Base-by-base conservation (phyloP, 2,329 filamentous ascomycete species). In the Colletotrichum australisinense region DNA sequence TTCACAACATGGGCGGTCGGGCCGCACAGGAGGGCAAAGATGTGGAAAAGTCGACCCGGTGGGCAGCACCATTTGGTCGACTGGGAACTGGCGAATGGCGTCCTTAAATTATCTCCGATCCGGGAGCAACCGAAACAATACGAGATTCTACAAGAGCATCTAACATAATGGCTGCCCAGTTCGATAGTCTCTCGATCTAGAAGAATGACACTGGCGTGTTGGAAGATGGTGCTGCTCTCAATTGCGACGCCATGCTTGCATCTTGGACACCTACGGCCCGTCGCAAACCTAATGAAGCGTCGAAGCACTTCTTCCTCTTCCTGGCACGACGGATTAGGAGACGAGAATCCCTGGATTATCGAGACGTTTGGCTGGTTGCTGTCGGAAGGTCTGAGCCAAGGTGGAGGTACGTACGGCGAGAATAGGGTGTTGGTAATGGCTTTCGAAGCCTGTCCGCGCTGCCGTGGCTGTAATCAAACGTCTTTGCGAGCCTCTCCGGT, bases 21-120 rank as follows among this genome's bases (percentile, higher is more conserved):
- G 3, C 69, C 69, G 12, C 69, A 72, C 4, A 72, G 58, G 12
- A 72, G 49, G 11, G 28, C 35, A 22, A 68, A 69, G 19, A 69
- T 59, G 12, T 57, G 38, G 57, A 72, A 72, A 24, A 68, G 58
- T 5, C 69, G 69, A 7, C 56, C 67, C 77, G 84, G 82, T 22
- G 76, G 72, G 24, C 80, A 79, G 57, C 87, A 85, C 68, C 68
- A 71, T n/a, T 8, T 11, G 3, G 38, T 56, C 1, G 11, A 22
- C 11, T 19, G 9, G 49, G 28, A n/a, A 28, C 28, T 7, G 11
- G 7, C 26, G 26, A 49, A 22, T n/a, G 42, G 42, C 19, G 19
- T 49, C 42, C 3, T 22, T 9, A 22, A 11, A 49, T 9, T 22
- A 9, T 49, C 42, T 11, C 16, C 42, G 6, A 49, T 49, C 22